Evolutionary conservation across 768 basidiomycete genomes (phyloP).

Genomic region (Russula foetens): DNA sequence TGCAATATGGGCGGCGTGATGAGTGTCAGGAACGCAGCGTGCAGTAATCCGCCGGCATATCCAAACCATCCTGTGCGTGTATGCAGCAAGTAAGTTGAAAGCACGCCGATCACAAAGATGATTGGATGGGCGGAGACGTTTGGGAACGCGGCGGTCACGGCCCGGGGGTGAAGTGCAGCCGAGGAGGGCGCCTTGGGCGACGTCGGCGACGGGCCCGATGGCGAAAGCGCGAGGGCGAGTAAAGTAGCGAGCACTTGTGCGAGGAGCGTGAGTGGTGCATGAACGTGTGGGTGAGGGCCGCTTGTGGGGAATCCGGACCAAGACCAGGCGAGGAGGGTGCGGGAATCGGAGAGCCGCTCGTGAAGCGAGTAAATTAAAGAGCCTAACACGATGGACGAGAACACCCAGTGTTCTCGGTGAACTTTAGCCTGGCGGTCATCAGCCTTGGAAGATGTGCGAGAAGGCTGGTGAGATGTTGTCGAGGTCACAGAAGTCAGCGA

Average conservation of each 20-base stretch:
- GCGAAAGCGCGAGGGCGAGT: slow-evolving; percentile 30
- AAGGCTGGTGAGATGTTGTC: neutral
- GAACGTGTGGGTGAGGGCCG: slow-evolving; percentile 67
- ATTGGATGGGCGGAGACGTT: slow-evolving; percentile 35
- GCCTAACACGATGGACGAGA: slow-evolving; percentile 50
- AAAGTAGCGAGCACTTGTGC: slow-evolving; percentile 52
- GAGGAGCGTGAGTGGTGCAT: slow-evolving; percentile 59
- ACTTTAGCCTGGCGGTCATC: neutral
- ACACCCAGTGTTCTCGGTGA: slow-evolving; percentile 28
- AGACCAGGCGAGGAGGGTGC: slow-evolving; percentile 76
- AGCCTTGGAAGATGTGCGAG: neutral
- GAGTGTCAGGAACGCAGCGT: slow-evolving; percentile 58
- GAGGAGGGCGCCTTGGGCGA: neutral
- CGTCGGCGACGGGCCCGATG: neutral
- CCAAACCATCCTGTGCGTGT: slow-evolving; percentile 57
- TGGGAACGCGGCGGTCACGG: neutral
- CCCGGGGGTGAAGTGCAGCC: neutral
- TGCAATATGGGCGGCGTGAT: slow-evolving; percentile 48
- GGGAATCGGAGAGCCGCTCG: slow-evolving; percentile 63
- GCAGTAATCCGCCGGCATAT: slow-evolving; percentile 56
- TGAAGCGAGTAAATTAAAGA: slow-evolving; percentile 65
- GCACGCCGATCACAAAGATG: slow-evolving; percentile 49
- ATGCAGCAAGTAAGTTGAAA: slow-evolving; percentile 49
- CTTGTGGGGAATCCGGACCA: slow-evolving; percentile 80
- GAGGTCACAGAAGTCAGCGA: neutral